A percentile compares a stretch with the other conserved stretches of the same genome.
These are phyloP conservation scores for Gyrodon lividus DNA, from an alignment of 768 basidiomycete species.

Conservation along the genomic window DNA sequence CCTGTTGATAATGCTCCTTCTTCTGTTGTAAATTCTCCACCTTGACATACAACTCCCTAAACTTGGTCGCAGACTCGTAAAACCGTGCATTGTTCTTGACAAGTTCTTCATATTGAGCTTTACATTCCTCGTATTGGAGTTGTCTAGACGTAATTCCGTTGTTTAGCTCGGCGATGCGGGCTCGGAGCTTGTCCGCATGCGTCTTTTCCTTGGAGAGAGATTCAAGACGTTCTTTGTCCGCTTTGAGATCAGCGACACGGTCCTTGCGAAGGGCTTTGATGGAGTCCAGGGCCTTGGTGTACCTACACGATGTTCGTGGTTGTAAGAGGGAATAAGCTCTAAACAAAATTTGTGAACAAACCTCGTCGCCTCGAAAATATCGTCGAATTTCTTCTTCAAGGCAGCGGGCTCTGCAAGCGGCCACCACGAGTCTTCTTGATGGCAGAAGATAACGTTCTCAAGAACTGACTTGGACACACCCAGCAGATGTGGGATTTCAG, in stretches of 20 bases:
- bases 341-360: slow-evolving; percentile 29
- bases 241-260: slow-evolving; percentile 84
- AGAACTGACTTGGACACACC: slow-evolving; percentile 98
- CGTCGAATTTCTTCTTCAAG: slow-evolving; percentile 98
- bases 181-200: slow-evolving; percentile 80
- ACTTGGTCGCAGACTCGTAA: slow-evolving; percentile 79
- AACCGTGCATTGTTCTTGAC: slow-evolving; percentile 74
- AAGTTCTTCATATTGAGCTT: slow-evolving; percentile 60
- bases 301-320: slow-evolving; percentile 46
- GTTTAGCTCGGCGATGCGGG: slow-evolving; percentile 60
- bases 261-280: slow-evolving; percentile 93
- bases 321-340: neutral
- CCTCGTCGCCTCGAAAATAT: slow-evolving; percentile 99
- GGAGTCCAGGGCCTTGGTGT: slow-evolving; percentile 93
- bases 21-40: slow-evolving; percentile 62
- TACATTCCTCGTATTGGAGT: slow-evolving; percentile 68
- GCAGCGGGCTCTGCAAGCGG: slow-evolving; percentile 87
- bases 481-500: slow-evolving; percentile 87
- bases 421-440: slow-evolving; percentile 99
- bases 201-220: slow-evolving; percentile 78
- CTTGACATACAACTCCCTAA: slow-evolving; percentile 79
- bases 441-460: slow-evolving; percentile 99
- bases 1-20: slow-evolving; percentile 58
- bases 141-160: slow-evolving; percentile 67
- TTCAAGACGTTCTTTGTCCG: slow-evolving; percentile 84